A percentile compares a stretch with the other conserved stretches of the same genome.
Evolutionary conservation across 23 red algal species (phyloP).

Genomic region (Pyropia haitanensis): DNA sequence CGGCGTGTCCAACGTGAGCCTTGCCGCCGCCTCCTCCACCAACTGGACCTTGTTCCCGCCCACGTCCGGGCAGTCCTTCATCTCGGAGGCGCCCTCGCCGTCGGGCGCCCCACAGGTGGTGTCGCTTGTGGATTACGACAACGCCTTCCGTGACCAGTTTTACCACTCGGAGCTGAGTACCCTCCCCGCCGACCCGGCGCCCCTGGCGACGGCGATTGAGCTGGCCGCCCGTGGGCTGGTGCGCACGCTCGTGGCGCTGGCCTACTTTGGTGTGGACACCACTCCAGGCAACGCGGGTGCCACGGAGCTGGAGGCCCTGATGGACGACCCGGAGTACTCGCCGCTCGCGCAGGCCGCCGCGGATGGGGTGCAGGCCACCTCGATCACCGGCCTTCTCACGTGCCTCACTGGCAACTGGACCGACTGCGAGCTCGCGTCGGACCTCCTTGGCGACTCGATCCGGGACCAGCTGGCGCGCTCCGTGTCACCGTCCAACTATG

Average conservation of each 20-base stretch:
- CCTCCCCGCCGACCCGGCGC: background rate
- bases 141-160: constrained; percentile 14
- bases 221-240: constrained; percentile 18
- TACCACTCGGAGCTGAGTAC: constrained; percentile 40
- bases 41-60: constrained; percentile 14
- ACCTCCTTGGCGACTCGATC: constrained; percentile 14
- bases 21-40: background rate
- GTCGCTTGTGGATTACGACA: constrained; percentile 21
- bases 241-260: constrained; percentile 12
- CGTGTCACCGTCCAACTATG: constrained; percentile 33
- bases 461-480: background rate
- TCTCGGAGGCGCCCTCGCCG: background rate
- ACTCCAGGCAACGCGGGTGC: too few species aligned
- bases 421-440: constrained; percentile 16
- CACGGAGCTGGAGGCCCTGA: too few species aligned
- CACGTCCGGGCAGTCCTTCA: constrained; percentile 18
- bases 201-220: constrained; percentile 7
- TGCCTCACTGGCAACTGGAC: constrained; percentile 44
- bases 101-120: constrained; percentile 5
- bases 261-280: background rate
- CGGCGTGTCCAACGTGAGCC: background rate
- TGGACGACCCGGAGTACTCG: background rate
- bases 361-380: background rate
- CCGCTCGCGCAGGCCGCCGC: background rate
- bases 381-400: constrained; percentile 25